A percentile compares a stretch with the other conserved stretches of the same genome.
phyloP scores from a whole-genome alignment of 208 protist genomes.

The Zelonia costaricensis region DNA sequence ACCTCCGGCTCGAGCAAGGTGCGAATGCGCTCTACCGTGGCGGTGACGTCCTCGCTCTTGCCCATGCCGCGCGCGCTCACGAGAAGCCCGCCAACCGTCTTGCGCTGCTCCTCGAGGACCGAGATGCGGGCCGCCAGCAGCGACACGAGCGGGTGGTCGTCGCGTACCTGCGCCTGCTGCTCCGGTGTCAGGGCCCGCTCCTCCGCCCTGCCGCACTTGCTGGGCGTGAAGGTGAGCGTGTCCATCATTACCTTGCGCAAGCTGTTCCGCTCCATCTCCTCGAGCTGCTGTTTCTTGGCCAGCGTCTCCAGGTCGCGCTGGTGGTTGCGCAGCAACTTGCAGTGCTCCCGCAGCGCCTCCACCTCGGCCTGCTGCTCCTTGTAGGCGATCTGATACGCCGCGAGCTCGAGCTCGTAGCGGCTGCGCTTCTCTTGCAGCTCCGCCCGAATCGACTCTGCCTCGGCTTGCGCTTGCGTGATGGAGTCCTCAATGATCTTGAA shows the following conservation, averaged over 20 bases:
- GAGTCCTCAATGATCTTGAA: conserved; percentile 34
- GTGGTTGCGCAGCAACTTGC: conserved; percentile 25
- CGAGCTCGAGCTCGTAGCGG: conserved; percentile 64
- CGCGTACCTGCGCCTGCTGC: conserved; percentile 28
- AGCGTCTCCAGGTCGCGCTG: conserved; percentile 42
- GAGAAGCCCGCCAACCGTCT: conserved; percentile 33
- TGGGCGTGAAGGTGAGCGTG: conserved; percentile 10
- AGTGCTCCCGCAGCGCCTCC: conserved; percentile 34
- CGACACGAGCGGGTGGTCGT: conserved; percentile 38
- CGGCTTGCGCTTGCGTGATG: conserved; percentile 26
- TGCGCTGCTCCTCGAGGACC: conserved; percentile 40
- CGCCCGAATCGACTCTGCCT: conserved; percentile 11
- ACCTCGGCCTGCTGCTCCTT: conserved; percentile 71
- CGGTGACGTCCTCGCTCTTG: conserved; percentile 14
- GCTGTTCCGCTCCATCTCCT: conserved; percentile 43
- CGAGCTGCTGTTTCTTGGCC: conserved; percentile 55
- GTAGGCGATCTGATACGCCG: conserved; percentile 73
- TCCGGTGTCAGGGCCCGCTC: conserved; percentile 18
- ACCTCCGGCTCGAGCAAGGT: conserved; percentile 24
- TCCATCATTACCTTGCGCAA: conserved; percentile 22
- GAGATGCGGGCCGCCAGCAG: conserved; percentile 45
- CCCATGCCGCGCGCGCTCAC: conserved; percentile 10
- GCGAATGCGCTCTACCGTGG: conserved; percentile 19
- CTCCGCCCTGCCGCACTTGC: conserved; percentile 11
- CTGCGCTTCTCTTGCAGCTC: conserved; percentile 41